Evolutionary conservation across 2,329 filamentous ascomycete species (phyloP), one percentile per base, ranked within the genome.

Genomic region (Fusarium buxicola): DNA sequence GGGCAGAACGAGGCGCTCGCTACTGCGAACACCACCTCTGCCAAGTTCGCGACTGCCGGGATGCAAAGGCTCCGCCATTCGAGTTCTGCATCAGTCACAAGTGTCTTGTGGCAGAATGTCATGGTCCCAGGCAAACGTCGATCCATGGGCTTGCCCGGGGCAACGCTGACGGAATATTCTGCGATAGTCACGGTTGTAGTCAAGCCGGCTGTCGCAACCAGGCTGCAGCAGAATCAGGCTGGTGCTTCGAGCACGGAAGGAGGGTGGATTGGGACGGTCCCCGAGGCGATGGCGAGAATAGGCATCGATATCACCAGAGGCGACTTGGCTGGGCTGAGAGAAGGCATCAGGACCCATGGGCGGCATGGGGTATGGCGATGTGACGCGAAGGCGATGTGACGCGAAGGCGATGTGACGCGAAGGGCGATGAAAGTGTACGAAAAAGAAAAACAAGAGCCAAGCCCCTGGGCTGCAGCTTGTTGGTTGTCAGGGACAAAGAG

Each of bases 11-110:
- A 44, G 58, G 40, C 13, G 47, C 32, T 15, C 34, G 41, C 36
- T 55, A 47, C 39, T 72, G 69, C 39, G 59, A 60, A 8, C 58
- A 49, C 30, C 71, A 72, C 41, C 36, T 69, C 45, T 74, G 72
- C 56, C 61, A 60, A 13, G 41, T 60, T 24, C 62, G 56, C 15
- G 51, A 58, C 34, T 74, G 72, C 35, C 49, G 30, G 18, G 57
- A 61, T 24, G 13, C 58, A 16, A 50, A 46, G 35, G 45, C 50
- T 12, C 39, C 51, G 13, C 53, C 51, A 16, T 68, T 63, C 10
- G 64, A 66, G 30, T 55, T 65, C 24, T 69, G 69, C 27, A 21
- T 41, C 8, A 54, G 47, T 39, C 69, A 70, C 54, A 59, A 59
- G 40, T 69, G 65, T 32, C 47, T 46, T 9, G 28, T 61, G 2